These are phyloP conservation scores for Pistacia atlantica DNA, from an alignment of 345 rosid species.

Conservation along the genomic window DNA sequence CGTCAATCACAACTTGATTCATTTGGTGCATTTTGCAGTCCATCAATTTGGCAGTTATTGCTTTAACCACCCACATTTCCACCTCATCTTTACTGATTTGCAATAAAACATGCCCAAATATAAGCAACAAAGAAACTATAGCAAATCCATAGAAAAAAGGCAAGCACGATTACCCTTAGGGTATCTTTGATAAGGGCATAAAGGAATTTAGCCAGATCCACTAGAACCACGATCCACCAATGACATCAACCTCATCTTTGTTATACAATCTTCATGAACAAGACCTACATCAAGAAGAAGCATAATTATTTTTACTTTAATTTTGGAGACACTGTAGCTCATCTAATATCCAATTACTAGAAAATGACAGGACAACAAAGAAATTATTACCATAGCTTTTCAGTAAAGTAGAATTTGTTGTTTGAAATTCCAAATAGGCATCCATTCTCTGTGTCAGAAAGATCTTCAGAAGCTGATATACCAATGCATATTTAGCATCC, in stretches of 20 bases:
- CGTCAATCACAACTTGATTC: conserved; percentile 62
- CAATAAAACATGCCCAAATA: conserved; percentile 2
- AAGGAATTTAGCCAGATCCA: conserved; percentile 74
- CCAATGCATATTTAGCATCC: conserved; percentile 65
- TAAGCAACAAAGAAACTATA: conserved; percentile 5
- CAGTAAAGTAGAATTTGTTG: conserved; percentile 65
- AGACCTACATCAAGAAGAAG: conserved; percentile 51
- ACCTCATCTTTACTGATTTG: conserved; percentile 83
- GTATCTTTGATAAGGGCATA: conserved; percentile 58
- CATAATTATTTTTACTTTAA: not conserved
- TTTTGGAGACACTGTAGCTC: not conserved
- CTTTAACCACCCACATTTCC: conserved; percentile 86
- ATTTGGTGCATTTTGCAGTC: conserved; percentile 92
- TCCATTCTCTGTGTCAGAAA: conserved; percentile 78
- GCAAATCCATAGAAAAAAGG: conserved; percentile 6
- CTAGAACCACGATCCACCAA: conserved; percentile 71
- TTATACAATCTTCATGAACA: conserved; percentile 79
- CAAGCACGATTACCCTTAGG: conserved; percentile 45
- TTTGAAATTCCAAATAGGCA: conserved; percentile 74
- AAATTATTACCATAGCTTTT: conserved; percentile 58
- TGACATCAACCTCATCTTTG: conserved; percentile 87
- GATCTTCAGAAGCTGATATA: conserved; percentile 82
- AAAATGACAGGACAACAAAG: not conserved
- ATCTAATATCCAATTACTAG: not conserved
- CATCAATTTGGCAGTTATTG: conserved; percentile 74